Evolutionary conservation across 2,329 filamentous ascomycete species (phyloP).

Genomic region (Keithomyces neogunnii): DNA sequence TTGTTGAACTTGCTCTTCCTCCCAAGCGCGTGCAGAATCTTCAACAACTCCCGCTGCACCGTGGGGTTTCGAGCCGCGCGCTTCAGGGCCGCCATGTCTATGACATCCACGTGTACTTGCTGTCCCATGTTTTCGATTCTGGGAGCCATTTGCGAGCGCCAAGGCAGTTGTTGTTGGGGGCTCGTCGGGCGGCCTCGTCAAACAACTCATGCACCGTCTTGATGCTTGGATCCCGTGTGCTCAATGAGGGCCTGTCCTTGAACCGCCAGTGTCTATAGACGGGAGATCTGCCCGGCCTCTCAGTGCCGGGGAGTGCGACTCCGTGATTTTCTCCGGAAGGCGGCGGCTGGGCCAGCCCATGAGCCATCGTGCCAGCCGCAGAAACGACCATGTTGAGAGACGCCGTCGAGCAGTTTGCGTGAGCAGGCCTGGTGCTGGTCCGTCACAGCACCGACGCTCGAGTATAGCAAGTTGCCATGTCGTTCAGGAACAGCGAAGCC

Average conservation of each 20-base stretch:
- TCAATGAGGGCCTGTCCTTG: slow-evolving; percentile 60
- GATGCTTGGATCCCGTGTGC: slow-evolving; percentile 61
- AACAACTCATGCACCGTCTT: slow-evolving; percentile 75
- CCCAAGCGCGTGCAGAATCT: slow-evolving; percentile 69
- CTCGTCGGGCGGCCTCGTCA: slow-evolving; percentile 54
- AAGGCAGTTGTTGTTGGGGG: slow-evolving; percentile 63
- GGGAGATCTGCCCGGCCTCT: slow-evolving; percentile 60
- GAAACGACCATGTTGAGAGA: neutral
- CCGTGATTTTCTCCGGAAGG: slow-evolving; percentile 71
- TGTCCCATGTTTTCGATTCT: slow-evolving; percentile 60
- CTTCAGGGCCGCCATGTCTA: slow-evolving; percentile 68
- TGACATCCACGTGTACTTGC: slow-evolving; percentile 73
- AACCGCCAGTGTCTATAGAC: slow-evolving; percentile 80
- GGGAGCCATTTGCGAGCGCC: slow-evolving; percentile 75
- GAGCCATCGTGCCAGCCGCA: slow-evolving; percentile 8
- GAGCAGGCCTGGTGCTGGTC: too few species aligned
- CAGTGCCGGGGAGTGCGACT: slow-evolving; percentile 65
- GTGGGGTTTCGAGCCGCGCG: slow-evolving; percentile 58
- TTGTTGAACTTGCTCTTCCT: slow-evolving; percentile 83
- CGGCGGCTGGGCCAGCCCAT: slow-evolving; percentile 53
- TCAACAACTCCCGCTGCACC: slow-evolving; percentile 66
- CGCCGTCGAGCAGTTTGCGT: neutral
- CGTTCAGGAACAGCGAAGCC: too few species aligned
- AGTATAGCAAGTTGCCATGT: too few species aligned
- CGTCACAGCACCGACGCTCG: too few species aligned